Conservation (phyloP, 2,329 filamentous ascomycete genomes). For the Stemphylium vesicarium region DNA sequence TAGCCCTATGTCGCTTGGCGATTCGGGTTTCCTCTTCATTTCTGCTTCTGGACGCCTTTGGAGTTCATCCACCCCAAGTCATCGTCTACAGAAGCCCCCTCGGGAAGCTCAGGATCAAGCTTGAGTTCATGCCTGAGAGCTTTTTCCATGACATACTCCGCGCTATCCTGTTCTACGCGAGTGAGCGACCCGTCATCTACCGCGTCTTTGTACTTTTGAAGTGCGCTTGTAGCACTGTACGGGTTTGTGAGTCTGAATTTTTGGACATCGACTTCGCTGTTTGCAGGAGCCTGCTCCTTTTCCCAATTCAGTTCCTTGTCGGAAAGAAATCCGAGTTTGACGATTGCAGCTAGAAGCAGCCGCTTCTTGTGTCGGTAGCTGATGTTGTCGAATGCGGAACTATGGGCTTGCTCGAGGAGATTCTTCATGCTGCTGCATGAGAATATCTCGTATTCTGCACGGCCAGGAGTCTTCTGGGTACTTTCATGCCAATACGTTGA, state of each 20-base stretch:
- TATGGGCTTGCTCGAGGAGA: no score
- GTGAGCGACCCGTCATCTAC: background rate
- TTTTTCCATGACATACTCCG: no score
- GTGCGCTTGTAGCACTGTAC: conserved; percentile 1
- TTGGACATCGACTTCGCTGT: background rate
- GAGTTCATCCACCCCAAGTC: background rate
- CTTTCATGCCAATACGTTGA: no score
- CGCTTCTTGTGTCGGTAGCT: background rate
- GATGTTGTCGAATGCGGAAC: background rate
- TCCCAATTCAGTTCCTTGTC: background rate
- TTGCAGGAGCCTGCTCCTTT: background rate
- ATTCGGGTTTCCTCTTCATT: background rate
- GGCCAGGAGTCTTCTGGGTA: no score
- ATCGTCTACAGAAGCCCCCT: background rate
- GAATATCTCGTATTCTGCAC: no score
- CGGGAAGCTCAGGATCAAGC: background rate
- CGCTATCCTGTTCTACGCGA: background rate
- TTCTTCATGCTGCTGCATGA: no score
- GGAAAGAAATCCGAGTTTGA: background rate
- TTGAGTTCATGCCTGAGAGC: background rate
- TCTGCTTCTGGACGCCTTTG: background rate
- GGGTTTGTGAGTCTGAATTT: background rate
- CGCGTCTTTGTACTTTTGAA: background rate
- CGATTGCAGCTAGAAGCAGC: background rate
- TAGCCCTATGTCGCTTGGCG: no score